A percentile compares a stretch with the other conserved stretches of the same genome.
phyloP scores from a whole-genome alignment of 495 filamentous ascomycete species.

The Aspergillus cristatus region DNA sequence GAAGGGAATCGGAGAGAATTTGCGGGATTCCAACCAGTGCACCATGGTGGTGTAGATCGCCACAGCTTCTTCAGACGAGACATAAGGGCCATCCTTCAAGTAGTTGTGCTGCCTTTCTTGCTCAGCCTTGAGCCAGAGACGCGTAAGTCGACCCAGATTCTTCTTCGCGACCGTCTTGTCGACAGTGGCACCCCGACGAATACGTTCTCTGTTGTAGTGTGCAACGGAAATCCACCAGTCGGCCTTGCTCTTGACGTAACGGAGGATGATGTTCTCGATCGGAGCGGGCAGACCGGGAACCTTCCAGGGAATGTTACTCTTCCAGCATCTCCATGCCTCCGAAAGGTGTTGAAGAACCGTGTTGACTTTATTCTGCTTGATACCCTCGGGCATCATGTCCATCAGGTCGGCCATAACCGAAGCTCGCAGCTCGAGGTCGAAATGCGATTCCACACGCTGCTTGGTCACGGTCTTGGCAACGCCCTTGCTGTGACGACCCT shows the following conservation, averaged over 20 bases:
- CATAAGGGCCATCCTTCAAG: constrained; percentile 98
- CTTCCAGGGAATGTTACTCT: constrained; percentile 99
- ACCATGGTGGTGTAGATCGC: constrained; percentile 99
- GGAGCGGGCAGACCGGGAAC: constrained; percentile 92
- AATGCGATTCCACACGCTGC: constrained; percentile 97
- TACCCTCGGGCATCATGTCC: constrained; percentile 99
- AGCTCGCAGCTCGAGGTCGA: constrained; percentile 93
- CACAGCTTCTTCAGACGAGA: constrained; percentile 95
- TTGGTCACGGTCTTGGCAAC: constrained; percentile 99
- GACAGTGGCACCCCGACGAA: constrained; percentile 89
- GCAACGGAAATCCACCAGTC: constrained; percentile 99
- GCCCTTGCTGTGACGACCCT: constrained; percentile 97
- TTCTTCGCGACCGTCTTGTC: constrained; percentile 99
- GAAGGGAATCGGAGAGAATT: constrained; percentile 98
- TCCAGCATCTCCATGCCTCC: constrained; percentile 99
- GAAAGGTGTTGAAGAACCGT: constrained; percentile 95
- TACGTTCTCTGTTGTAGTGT: constrained; percentile 96
- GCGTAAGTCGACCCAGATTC: constrained; percentile 89
- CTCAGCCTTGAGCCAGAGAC: constrained; percentile 96
- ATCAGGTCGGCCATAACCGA: constrained; percentile 98
- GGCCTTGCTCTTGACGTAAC: constrained; percentile 97
- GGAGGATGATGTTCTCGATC: constrained; percentile 96
- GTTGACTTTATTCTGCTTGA: constrained; percentile 99
- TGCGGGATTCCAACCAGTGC: constrained; percentile 96
- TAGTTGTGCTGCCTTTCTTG: constrained; percentile 99